Base-by-base conservation (phyloP, 2,329 filamentous ascomycete genomes). In the Ophioceras dolichostomum region DNA sequence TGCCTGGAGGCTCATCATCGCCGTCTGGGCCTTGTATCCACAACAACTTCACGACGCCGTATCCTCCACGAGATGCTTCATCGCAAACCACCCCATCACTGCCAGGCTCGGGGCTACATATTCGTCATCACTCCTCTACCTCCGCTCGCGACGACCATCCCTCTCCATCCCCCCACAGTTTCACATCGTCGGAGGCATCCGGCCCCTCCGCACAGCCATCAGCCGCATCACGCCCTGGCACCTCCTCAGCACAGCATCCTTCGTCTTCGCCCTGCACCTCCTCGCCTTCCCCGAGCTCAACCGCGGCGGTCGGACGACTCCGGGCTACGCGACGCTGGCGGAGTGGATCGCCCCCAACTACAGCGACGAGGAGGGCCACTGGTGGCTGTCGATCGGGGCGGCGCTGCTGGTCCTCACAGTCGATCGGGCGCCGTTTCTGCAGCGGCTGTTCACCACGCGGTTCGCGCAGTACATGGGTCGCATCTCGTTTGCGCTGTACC, bases 401-500 rank as follows among this genome's bases (percentile, higher is more conserved):
- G 44, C 53, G 10, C 36, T 43, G 4, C 45, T 57, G 9, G 43
- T 56, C 10, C 41, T 49, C 8, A 21, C 42, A 4, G 30, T 53
- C 18, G 49, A 54, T 14, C 39, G 41, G 2, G 22, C 42, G 2
- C 41, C 34, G 1, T 40, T 44, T 8, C 29, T 58, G 13, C 52
- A 55, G 37, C 31, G 41, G 8, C 40, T 46, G 5, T 57, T 56
- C 41, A 58, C 47, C 4, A 48, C 43, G 4, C 32, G 39, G 5
- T 39, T 52, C 5, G 19, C 43, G 6, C 43, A 45, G 34, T 78
- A 77, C 52, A 56, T 78, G 5, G 74, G 74, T 41, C 67, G 67
- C 48, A 68, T 78, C 45, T 76, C 70, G 37, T 79, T 73, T 48
- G 66, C 70, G 35, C 49, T 79, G 19, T 79, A 79, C 50, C 62